These are phyloP conservation scores for Boletus albobrunnescens DNA, from an alignment of 1,284 basidiomycete genomes.

Conservation along the genomic window DNA sequence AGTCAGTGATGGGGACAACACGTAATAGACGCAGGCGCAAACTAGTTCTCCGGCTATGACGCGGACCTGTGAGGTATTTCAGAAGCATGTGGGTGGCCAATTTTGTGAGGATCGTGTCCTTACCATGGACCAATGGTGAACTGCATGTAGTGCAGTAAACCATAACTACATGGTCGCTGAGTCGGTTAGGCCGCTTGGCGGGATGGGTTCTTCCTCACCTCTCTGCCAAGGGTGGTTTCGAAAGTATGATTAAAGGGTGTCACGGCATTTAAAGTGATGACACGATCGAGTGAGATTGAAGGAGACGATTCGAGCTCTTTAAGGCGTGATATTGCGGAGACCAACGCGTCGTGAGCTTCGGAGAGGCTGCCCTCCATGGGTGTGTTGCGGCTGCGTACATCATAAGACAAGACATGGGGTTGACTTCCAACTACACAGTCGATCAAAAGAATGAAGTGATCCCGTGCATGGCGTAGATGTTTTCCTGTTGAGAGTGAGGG, in stretches of 20 bases:
- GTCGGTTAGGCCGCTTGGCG: slow-evolving; percentile 6
- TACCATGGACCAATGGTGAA: slow-evolving; percentile 85
- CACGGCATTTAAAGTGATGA: slow-evolving; percentile 67
- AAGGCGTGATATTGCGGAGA: slow-evolving; percentile 54
- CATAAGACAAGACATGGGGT: slow-evolving; percentile 66
- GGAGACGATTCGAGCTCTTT: slow-evolving; percentile 45
- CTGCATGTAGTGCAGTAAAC: slow-evolving; percentile 80
- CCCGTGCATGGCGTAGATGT: slow-evolving; percentile 76
- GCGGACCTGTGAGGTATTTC: slow-evolving; percentile 49
- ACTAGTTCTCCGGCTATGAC: slow-evolving; percentile 79
- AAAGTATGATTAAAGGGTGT: slow-evolving; percentile 74
- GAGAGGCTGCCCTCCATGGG: slow-evolving; percentile 71
- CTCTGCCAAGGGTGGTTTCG: slow-evolving; percentile 74
- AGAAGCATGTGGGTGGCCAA: slow-evolving; percentile 9
- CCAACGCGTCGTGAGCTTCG: slow-evolving; percentile 55
- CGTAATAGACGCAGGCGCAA: slow-evolving; percentile 23
- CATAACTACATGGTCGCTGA: slow-evolving; percentile 54
- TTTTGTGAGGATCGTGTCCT: slow-evolving; percentile 21
- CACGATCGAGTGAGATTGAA: slow-evolving; percentile 45
- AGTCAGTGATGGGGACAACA: slow-evolving; percentile 11
- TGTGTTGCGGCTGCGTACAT: slow-evolving; percentile 68
- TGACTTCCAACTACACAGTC: slow-evolving; percentile 48
- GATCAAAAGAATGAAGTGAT: slow-evolving; percentile 69
- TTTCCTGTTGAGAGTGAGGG: slow-evolving; percentile 50
- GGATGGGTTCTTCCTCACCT: slow-evolving; percentile 44